phyloP scores from a whole-genome alignment of 2,329 filamentous ascomycete species.

The Diaporthe caulivora region DNA sequence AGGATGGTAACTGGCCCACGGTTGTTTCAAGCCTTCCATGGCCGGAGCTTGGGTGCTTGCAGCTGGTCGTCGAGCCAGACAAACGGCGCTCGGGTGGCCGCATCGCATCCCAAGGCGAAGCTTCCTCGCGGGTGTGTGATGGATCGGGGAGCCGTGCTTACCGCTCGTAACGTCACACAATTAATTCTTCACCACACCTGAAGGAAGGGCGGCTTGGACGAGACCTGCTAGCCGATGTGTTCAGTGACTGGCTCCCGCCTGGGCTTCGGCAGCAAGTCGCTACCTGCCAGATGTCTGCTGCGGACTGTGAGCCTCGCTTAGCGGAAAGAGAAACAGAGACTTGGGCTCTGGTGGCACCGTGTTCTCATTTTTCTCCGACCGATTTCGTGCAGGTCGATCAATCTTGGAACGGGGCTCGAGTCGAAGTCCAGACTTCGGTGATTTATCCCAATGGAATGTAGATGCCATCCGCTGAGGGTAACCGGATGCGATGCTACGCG shows the following conservation, averaged over 20 bases:
- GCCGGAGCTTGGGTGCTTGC: not conserved
- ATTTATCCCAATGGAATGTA: too few relatives aligned
- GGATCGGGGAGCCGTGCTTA: not conserved
- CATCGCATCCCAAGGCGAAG: constrained; percentile 1
- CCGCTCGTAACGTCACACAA: constrained; percentile 24
- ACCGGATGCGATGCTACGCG: not conserved
- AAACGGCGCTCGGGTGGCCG: constrained; percentile 18
- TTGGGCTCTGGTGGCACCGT: constrained; percentile 1
- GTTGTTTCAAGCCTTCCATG: not conserved
- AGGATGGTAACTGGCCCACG: not conserved
- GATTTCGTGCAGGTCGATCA: not conserved
- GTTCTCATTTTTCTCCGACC: constrained; percentile 11
- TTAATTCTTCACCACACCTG: not conserved
- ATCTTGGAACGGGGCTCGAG: too few relatives aligned
- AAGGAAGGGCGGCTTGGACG: not conserved
- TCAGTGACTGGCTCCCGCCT: not conserved
- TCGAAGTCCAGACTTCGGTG: not conserved
- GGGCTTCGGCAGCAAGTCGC: not conserved
- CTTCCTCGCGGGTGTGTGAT: not conserved
- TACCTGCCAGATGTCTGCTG: constrained; percentile 6
- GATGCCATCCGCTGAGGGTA: not conserved
- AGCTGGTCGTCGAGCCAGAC: not conserved
- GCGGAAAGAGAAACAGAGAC: constrained; percentile 10
- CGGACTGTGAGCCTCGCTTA: constrained; percentile 4
- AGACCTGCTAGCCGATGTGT: not conserved